Evolutionary conservation across 441 rosid species (phyloP).

Genomic region (Croton setiger): DNA sequence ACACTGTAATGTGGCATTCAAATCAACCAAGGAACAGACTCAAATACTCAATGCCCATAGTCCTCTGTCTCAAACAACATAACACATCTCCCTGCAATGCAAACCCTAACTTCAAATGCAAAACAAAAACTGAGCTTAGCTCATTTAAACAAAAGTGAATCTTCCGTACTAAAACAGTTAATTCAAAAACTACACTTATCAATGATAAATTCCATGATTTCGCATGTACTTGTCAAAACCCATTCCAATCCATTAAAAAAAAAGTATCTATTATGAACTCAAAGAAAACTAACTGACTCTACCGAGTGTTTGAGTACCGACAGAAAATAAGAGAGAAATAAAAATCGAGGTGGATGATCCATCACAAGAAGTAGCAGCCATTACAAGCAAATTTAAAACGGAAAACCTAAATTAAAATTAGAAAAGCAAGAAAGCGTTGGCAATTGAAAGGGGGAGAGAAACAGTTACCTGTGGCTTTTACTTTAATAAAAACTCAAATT

Average conservation of each 20-base stretch:
- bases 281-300: background rate
- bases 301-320: background rate
- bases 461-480: background rate
- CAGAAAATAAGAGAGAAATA: background rate
- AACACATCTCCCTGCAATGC: conserved; percentile 3
- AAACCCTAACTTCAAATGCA: conserved; percentile 22
- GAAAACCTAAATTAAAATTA: background rate
- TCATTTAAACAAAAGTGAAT: background rate
- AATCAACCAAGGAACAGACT: conserved; percentile 7
- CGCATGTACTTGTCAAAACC: background rate
- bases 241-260: background rate
- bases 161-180: background rate
- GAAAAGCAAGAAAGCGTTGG: background rate
- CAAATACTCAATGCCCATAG: conserved; percentile 1
- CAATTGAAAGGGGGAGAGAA: background rate
- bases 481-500: background rate
- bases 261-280: background rate
- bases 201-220: background rate
- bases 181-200: background rate
- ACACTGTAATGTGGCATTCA: background rate
- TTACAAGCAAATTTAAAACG: background rate
- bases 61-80: conserved; percentile 12
- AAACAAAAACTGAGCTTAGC: background rate
- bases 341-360: background rate
- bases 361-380: background rate